These are phyloP conservation scores for Medicago truncatula DNA, from an alignment of 306 rosid species.

Conservation along the genomic window MtrunA17r5.0-ANR NC_053042.1:2843001-2843500, in stretches of 20 bases:
- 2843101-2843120: background rate
- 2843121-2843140: background rate
- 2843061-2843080: conserved; percentile 21
- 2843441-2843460: background rate
- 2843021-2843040: conserved; percentile 6
- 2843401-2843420: background rate
- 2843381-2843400: background rate
- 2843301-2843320: too few species aligned
- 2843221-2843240: background rate
- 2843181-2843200: background rate
- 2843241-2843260: background rate
- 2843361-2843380: background rate
- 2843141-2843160: background rate
- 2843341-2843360: too few species aligned
- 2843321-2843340: too few species aligned
- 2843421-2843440: background rate
- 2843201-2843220: background rate
- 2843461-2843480: background rate
- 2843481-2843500: background rate
- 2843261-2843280: background rate
- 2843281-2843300: background rate
- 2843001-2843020: background rate
- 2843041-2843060: background rate
- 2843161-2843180: background rate
- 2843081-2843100: conserved; percentile 2